phyloP scores from a whole-genome alignment of 2,329 filamentous ascomycete genomes.

The Cladophialophora carrionii region DNA sequence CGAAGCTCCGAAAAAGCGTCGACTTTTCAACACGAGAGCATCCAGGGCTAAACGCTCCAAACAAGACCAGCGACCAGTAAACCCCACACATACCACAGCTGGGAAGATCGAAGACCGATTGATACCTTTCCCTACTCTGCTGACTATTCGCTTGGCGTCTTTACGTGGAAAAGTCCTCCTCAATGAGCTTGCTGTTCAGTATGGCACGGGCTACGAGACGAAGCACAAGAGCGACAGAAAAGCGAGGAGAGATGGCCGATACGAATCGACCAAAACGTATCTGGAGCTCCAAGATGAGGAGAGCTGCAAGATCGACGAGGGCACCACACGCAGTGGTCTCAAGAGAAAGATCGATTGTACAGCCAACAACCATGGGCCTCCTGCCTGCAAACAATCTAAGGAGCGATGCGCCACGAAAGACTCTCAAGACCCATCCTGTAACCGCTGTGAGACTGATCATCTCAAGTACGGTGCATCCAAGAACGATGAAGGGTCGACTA shows the following conservation, averaged over 20 bases:
- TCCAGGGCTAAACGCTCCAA: slow-evolving; percentile 13
- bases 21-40: not conserved
- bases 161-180: slow-evolving; percentile 6
- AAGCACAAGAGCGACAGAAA: not conserved
- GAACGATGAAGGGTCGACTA: not conserved
- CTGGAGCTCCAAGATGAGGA: slow-evolving; percentile 25
- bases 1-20: slow-evolving; percentile 14
- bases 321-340: slow-evolving; percentile 19
- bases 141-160: slow-evolving; percentile 20
- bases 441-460: slow-evolving; percentile 1
- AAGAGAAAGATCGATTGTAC: slow-evolving; percentile 9
- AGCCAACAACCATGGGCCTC: not conserved
- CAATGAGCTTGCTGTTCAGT: not conserved
- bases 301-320: slow-evolving; percentile 23
- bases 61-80: not conserved
- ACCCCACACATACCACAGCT: slow-evolving; percentile 1
- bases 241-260: not conserved
- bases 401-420: slow-evolving; percentile 11
- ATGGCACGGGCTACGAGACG: slow-evolving; percentile 4
- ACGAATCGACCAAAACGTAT: not conserved
- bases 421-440: slow-evolving; percentile 1
- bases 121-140: not conserved
- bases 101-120: not conserved
- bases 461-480: not conserved
- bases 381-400: slow-evolving; percentile 6